Evolutionary conservation across 345 rosid genomes (phyloP).

Genomic region (Pistacia atlantica): DNA sequence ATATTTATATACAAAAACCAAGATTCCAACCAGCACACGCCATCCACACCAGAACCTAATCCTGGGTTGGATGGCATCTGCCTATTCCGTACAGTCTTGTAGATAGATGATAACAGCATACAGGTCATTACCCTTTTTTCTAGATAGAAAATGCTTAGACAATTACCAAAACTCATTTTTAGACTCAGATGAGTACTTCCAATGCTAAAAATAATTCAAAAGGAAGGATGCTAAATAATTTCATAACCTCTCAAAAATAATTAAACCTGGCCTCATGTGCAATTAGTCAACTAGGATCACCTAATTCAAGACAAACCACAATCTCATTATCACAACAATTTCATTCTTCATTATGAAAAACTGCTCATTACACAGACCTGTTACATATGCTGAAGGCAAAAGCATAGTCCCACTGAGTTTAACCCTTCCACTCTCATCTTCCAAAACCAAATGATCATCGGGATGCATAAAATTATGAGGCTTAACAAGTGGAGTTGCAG

Average conservation of each 20-base stretch:
- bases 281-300: constrained; percentile 1
- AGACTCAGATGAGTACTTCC: too few species aligned
- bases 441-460: constrained; percentile 79
- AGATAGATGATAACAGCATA: not conserved
- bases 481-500: constrained; percentile 70
- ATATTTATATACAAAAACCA: not conserved
- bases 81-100: not conserved
- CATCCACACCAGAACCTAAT: too few species aligned
- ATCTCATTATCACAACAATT: not conserved
- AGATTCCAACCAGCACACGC: not conserved
- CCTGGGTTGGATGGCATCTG: not conserved
- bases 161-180: too few species aligned
- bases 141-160: too few species aligned
- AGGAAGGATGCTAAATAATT: not conserved
- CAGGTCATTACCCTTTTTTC: too few species aligned
- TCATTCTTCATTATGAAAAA: not conserved
- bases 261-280: not conserved
- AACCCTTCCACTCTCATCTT: constrained; percentile 97
- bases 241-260: not conserved
- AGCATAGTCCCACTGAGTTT: constrained; percentile 69
- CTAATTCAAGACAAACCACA: not conserved
- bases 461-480: constrained; percentile 83
- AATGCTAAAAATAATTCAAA: too few species aligned
- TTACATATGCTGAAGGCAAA: constrained; percentile 66
- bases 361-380: constrained; percentile 52